phyloP scores from a whole-genome alignment of 1,139 yeast species.

The Kurtzmaniella quercitrusa region DNA sequence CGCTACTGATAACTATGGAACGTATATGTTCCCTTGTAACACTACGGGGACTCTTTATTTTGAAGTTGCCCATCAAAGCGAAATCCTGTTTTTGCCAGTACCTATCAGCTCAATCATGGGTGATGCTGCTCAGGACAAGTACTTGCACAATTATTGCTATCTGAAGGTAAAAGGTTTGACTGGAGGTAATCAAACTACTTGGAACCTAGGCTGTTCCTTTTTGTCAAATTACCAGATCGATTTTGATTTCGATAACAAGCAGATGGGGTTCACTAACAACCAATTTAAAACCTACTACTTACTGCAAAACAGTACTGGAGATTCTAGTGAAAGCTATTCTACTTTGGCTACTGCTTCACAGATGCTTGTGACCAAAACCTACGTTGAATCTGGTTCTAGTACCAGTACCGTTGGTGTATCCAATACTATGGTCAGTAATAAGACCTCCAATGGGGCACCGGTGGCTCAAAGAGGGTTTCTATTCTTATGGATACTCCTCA shows the following conservation, averaged over 20 bases:
- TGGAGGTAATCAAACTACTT: conserved; percentile 24
- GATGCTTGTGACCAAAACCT: background rate
- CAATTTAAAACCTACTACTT: background rate
- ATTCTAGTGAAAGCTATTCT: background rate
- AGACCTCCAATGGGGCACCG: background rate
- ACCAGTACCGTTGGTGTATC: background rate
- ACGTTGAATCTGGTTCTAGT: background rate
- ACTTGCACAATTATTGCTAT: conserved; percentile 52
- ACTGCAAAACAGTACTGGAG: background rate
- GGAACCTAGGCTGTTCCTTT: conserved; percentile 63
- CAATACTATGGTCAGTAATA: background rate
- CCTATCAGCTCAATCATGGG: conserved; percentile 47
- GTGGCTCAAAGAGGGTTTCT: background rate
- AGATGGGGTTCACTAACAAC: conserved; percentile 48
- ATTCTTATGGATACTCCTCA: background rate
- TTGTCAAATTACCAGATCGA: conserved; percentile 54
- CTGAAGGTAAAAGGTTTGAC: conserved; percentile 55
- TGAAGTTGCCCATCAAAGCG: background rate
- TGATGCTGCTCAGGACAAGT: conserved; percentile 31
- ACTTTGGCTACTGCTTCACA: background rate
- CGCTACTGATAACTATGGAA: conserved; percentile 50
- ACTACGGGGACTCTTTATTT: conserved; percentile 20
- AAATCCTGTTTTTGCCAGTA: conserved; percentile 39
- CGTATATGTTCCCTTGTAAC: conserved; percentile 59
- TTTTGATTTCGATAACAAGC: conserved; percentile 48